Evolutionary conservation across 148 eudicot species (phyloP), one percentile per base, ranked within the genome.

Genomic region (Camellia granthamiana): DNA sequence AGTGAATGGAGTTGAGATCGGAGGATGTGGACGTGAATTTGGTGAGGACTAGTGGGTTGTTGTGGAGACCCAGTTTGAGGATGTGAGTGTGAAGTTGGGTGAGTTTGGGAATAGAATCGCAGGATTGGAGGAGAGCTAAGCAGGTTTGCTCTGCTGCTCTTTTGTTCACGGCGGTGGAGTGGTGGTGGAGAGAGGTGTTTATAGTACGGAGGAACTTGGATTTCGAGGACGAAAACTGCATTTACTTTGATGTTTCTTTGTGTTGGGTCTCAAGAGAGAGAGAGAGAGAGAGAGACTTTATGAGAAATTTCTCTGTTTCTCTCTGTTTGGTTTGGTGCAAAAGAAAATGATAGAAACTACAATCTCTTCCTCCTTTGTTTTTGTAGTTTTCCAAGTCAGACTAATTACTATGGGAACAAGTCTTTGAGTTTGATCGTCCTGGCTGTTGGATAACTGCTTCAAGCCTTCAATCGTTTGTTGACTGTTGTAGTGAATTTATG

Each of bases 31-130:
- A 88, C 49, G 90, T 59, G 84, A 92, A 92, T 55, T 86, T 90
- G 54, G 96, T 89, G 82, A 90, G 89, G 81, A 92, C 89, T 21
- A 89, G 71, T 19, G 90, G 83, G 90, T 90, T 89, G 86, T 59
- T 74, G 7, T 77, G 90, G 66, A 90, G 91, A 42, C 93, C 96
- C 18, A 78, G n/a, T 80, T 90, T 92, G 78, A 92, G 87, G 66
- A 92, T 83, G n/a, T 72, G 77, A 13, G 90, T 82, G 18, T 85
- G 92, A 55, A 86, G 30, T 86, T 89, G 93, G 72, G 70, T 71
- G 80, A 90, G 91, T 12, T 83, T 82, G 9, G 79, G 23, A 21
- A 84, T 78, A 23, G 89, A 82, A 30, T 78, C 81, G 82, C 93
- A 90, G 78, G 78, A 7, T 75, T 86, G 82, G 73, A 92, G 88